Percentiles rank a stretch among this genome's conserved stretches.
Evolutionary conservation across 306 rosid species (phyloP).

Genomic region (Quercus engelmannii): DNA sequence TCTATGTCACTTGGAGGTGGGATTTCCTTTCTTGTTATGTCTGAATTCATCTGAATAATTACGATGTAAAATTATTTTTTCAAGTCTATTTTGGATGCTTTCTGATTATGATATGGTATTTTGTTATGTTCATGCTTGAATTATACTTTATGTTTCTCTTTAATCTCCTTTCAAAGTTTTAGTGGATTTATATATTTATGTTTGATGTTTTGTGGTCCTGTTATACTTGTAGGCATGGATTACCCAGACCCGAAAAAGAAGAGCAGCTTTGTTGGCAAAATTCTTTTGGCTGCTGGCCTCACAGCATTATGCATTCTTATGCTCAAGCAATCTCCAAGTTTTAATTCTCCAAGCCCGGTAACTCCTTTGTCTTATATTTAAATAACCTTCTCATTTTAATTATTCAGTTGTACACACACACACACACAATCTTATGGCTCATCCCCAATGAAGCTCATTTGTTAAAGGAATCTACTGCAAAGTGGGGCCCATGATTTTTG

Average conservation of each 20-base stretch:
- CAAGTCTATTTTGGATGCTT: neutral
- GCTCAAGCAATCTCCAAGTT: slow-evolving; percentile 80
- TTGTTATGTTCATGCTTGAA: neutral
- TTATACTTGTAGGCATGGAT: slow-evolving; percentile 63
- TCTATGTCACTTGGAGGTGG: slow-evolving; percentile 84
- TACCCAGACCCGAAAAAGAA: slow-evolving; percentile 80
- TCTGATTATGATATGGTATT: neutral
- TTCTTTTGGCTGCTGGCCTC: slow-evolving; percentile 67
- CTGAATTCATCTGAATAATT: neutral
- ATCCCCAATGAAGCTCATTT: neutral
- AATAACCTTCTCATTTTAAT: neutral
- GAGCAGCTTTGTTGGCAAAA: slow-evolving; percentile 64
- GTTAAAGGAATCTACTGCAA: neutral
- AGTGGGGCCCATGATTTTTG: neutral
- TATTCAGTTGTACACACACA: too few relatives aligned
- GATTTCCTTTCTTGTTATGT: slow-evolving; percentile 11
- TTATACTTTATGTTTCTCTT: neutral
- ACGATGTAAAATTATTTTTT: neutral
- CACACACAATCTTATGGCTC: neutral
- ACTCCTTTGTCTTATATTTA: neutral
- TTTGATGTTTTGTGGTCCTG: slow-evolving; percentile 1
- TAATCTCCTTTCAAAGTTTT: neutral
- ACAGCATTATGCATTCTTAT: slow-evolving; percentile 72
- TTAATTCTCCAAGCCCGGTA: slow-evolving; percentile 77
- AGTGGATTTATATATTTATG: neutral